Evolutionary conservation across 306 rosid genomes (phyloP), one percentile per base, ranked within the genome.

Genomic region (Lotus japonicus): DNA sequence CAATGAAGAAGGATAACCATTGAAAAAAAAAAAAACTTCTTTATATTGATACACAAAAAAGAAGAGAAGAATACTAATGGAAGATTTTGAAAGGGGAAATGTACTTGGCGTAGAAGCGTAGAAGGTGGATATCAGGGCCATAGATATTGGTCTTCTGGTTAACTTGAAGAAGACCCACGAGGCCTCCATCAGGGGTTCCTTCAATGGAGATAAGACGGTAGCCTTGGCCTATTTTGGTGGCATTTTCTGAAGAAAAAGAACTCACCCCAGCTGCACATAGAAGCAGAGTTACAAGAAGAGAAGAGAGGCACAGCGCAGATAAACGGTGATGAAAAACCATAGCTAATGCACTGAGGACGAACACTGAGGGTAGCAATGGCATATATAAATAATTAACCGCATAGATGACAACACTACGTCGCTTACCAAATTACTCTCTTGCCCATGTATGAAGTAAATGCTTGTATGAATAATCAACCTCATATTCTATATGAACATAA

Each of bases 101-200:
- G 18, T 73, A 92, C 98, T 94, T 94, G 72, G 77, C 92, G 52
- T 70, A 90, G 83, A 94, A 88, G 60, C 87, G 86, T 16, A 90
- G 80, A 55, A 83, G 68, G 14, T 95, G 85, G 64, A 94, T 81
- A 51, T 94, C 98, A 35, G 96, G 82, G 11, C 98, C 98, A 68
- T 85, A 94, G 74, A 78, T 65, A 6, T 76, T 68, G 87, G 85
- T 82, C 41, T 82, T 73, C 26, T 77, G 11, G 45, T 77, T 94
- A 23, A 90, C 66, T 64, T 84, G 79, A 21, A 94, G 97, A 58
- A 71, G 82, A 4, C 92, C 97, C 13, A 94, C n/a, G 23, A 94
- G 78, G 5, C 81, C 96, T 12, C 97, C 96, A 43, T 86, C 90
- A 11, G 85, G 50, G 67, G 86, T 73, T 63, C 84, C 90, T 72